Evolutionary conservation across 2,329 filamentous ascomycete genomes (phyloP), one percentile per base, ranked within the genome.

Genomic region (Colletotrichum higginsianum): DNA sequence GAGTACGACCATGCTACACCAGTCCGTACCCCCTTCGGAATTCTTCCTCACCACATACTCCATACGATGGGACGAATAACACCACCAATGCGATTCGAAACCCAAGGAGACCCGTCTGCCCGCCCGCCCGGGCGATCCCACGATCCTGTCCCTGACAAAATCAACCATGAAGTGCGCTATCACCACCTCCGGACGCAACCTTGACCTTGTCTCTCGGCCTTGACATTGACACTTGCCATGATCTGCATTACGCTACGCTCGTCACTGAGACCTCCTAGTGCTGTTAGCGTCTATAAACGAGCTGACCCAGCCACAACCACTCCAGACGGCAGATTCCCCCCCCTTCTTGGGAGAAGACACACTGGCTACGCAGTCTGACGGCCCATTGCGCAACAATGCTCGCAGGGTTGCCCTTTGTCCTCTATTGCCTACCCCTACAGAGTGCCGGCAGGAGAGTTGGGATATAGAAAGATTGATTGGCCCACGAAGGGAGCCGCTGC

Each of bases 221-320:
- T 15, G 30, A 38, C 42, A 52, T 38, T 16, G 38, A 23, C 26
- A 30, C 53, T 16, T 15, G n/a, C 18, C 58, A 46, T 13, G 42
- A 6, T 42, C 66, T 52, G 60, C 42, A 38, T 23, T 68, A 47
- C 44, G 47, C 38, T 26, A 21, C 49, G 35, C 50, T 38, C 2
- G 35, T 11, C 9, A 46, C 58, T 60, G 65, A 58, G 68, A 63
- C 58, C 68, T 8, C 64, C 60, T 53, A 62, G 57, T 61, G 23
- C n/a, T 35, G 46, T 30, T 63, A 60, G 68, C 52, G 23, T 55
- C 67, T 44, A 60, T 58, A 49, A 58, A 55, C 58, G 58, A 53
- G 66, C 65, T 64, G 60, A 49, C 47, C 53, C 58, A 71, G 68
- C 68, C 68, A 64, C 65, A 55, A 40, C 68, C 68, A 71, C 57